Conservation (phyloP, 768 basidiomycete genomes). For the Suillus subaureus region DNA sequence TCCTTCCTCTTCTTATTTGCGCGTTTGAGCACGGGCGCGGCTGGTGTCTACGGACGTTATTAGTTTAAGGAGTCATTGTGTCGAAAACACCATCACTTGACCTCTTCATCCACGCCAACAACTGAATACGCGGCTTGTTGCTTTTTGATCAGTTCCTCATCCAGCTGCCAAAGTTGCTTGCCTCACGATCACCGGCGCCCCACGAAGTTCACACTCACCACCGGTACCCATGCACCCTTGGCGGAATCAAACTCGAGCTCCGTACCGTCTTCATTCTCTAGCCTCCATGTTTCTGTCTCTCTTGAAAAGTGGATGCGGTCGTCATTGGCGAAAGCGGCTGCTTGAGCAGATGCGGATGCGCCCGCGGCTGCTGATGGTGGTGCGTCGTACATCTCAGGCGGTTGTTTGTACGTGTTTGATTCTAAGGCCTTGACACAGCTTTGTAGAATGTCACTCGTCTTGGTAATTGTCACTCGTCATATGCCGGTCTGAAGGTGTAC, state of each 20-base stretch:
- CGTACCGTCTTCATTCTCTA: conserved; percentile 87
- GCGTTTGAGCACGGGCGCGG: conserved; percentile 82
- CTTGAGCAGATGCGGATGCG: conserved; percentile 56
- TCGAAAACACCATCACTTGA: conserved; percentile 40
- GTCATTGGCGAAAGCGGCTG: conserved; percentile 77
- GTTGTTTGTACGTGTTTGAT: conserved; percentile 46
- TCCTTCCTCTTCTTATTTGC: conserved; percentile 80
- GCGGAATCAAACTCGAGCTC: conserved; percentile 86
- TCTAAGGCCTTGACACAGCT: conserved; percentile 11
- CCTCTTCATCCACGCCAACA: conserved; percentile 91
- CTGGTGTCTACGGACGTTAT: conserved; percentile 64
- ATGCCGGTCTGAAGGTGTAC: not conserved
- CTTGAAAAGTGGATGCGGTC: conserved; percentile 82
- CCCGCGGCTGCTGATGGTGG: conserved; percentile 54
- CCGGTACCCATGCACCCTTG: conserved; percentile 80
- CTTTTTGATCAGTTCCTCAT: conserved; percentile 81
- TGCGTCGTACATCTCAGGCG: conserved; percentile 31
- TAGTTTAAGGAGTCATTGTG: conserved; percentile 21
- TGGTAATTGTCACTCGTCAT: not conserved
- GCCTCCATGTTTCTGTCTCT: conserved; percentile 76
- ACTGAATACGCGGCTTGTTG: conserved; percentile 97
- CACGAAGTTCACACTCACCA: conserved; percentile 54
- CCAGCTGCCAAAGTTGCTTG: conserved; percentile 53
- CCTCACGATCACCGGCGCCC: not conserved
- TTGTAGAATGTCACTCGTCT: not conserved